Percentiles rank a stretch among this genome's conserved stretches.
These are phyloP conservation scores for Picea engelmannii DNA, from an alignment of 83 land plant genomes.

Conservation along the genomic window DNA sequence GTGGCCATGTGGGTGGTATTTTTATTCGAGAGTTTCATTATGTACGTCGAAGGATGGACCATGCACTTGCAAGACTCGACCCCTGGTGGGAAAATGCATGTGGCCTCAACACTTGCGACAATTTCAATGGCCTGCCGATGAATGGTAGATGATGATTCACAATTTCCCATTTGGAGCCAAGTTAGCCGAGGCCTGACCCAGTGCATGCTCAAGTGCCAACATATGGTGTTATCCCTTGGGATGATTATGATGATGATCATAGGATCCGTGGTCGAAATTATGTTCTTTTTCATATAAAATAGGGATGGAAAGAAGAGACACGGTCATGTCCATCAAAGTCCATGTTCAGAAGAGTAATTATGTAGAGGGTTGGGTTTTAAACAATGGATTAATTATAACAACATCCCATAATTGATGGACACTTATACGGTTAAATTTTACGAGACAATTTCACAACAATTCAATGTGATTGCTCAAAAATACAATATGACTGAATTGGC, in stretches of 20 bases:
- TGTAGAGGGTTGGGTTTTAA: slow-evolving; percentile 9
- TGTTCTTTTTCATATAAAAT: too few species aligned
- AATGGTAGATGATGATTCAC: background rate
- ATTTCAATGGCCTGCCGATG: background rate
- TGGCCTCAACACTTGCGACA: background rate
- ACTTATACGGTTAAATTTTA: slow-evolving; percentile 60
- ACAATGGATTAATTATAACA: slow-evolving; percentile 86
- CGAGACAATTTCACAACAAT: slow-evolving; percentile 61
- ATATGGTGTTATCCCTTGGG: slow-evolving; percentile 67
- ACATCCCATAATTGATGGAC: slow-evolving; percentile 75
- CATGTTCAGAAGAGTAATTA: too few species aligned
- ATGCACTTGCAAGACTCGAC: background rate
- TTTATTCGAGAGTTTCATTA: background rate
- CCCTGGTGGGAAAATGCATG: too few species aligned
- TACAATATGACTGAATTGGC: slow-evolving; percentile 86
- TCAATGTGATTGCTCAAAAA: slow-evolving; percentile 66
- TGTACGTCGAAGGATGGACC: slow-evolving; percentile 10
- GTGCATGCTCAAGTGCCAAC: slow-evolving; percentile 14
- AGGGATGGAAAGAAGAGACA: too few species aligned
- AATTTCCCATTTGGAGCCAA: background rate
- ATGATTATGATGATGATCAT: slow-evolving; percentile 68
- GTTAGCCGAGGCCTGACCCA: too few species aligned
- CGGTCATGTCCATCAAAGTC: too few species aligned
- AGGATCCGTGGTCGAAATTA: slow-evolving; percentile 59
- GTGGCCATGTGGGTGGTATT: too few species aligned